These are phyloP conservation scores for Striga hermonthica DNA, from an alignment of 305 asterid species.

Conservation along the genomic window DNA sequence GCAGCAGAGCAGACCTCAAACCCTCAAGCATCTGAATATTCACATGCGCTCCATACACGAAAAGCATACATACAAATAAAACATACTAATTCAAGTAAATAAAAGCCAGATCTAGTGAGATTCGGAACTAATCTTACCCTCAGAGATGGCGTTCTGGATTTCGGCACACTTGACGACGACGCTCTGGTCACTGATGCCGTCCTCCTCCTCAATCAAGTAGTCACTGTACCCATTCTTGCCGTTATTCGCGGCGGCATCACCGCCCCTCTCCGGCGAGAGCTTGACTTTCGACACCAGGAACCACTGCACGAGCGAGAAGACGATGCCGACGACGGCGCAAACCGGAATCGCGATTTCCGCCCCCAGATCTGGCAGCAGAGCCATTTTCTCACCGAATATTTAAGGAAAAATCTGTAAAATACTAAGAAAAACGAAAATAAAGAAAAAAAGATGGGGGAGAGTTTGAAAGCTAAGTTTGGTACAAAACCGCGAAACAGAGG, in stretches of 20 bases:
- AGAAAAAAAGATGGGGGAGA: not conserved
- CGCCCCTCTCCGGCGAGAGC: slow-evolving; percentile 48
- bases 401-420: slow-evolving; percentile 18
- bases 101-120: slow-evolving; percentile 32
- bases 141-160: slow-evolving; percentile 85
- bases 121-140: slow-evolving; percentile 51
- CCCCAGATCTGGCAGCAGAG: slow-evolving; percentile 66
- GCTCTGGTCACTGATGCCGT: slow-evolving; percentile 46
- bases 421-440: not conserved
- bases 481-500: slow-evolving; percentile 29
- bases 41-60: not conserved
- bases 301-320: slow-evolving; percentile 82
- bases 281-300: slow-evolving; percentile 62
- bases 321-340: slow-evolving; percentile 67
- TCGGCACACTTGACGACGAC: slow-evolving; percentile 80
- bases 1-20: slow-evolving; percentile 17
- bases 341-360: slow-evolving; percentile 75
- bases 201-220: slow-evolving; percentile 57
- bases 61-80: not conserved
- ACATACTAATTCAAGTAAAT: not conserved
- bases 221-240: slow-evolving; percentile 56
- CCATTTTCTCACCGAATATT: slow-evolving; percentile 42
- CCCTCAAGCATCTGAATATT: slow-evolving; percentile 1
- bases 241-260: slow-evolving; percentile 35
- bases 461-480: not conserved